Evolutionary conservation across 1,139 yeast species (phyloP), one percentile per base, ranked within the genome.

Genomic region (Yamadazyma conglobata): DNA sequence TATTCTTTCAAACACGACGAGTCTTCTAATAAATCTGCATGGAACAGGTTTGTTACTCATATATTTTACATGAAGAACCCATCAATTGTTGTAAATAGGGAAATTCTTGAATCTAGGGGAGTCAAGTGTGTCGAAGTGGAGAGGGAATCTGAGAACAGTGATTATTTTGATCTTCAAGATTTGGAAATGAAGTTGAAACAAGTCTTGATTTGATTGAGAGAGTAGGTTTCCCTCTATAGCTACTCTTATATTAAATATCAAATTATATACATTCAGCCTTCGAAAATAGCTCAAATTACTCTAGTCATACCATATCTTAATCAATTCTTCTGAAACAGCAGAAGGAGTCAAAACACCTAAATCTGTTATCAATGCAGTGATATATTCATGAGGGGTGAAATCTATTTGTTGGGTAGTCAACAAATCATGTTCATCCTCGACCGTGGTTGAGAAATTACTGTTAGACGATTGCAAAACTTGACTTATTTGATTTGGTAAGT

Each of bases 291-390:
- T 11, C 13, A 13, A 10, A 10, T 9, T 6, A 20, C 10, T 11
- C 25, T 56, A 89, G 56, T 89, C 96, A 50, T 88, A 89, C 97
- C 97, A 93, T 73, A 93, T 87, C 60, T 91, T 91, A 54, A 93
- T 91, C 58, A 93, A 73, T 59, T 93, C 99, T 58, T 93, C 98
- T 19, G 95, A 83, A 22, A 93, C 98, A 0, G 97, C 98, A 40
- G 95, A 82, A 5, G 99, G 96, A 6, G 98, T 91, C 48, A 93
- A 70, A 1, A 91, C 96, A 11, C 98, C 99, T 46, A 93, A 69
- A 56, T 93, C 99, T 2, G 98, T 91, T 39, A 93, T 87, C 46
- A 93, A 71, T 4, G 97, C 98, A 3, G 98, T 91, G 32, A 93
- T 85, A 52, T 82, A 86, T 47, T 89, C 94, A 54, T 91, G 96